These are phyloP conservation scores for Bryopsis sp. DNA, from an alignment of 139 green algal genomes.

Conservation along the genomic window DNA sequence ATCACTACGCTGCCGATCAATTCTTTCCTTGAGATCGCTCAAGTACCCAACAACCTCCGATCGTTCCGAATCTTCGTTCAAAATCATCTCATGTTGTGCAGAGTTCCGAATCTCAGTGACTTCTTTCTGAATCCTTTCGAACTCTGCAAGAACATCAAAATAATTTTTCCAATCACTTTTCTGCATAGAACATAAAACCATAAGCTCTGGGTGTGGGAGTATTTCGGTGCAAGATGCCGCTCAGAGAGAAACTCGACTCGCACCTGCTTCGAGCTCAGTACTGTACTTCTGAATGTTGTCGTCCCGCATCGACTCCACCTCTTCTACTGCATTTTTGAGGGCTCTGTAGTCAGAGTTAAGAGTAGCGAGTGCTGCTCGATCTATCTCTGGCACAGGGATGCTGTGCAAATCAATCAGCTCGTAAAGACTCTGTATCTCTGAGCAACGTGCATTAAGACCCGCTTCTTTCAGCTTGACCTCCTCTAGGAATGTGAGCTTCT, in stretches of 20 bases:
- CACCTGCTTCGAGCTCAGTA: conserved; percentile 46
- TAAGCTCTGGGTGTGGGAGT: no score
- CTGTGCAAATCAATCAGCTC: conserved; percentile 58
- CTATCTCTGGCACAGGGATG: conserved; percentile 52
- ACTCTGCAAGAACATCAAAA: conserved; percentile 25
- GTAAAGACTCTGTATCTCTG: conserved; percentile 53
- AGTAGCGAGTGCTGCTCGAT: conserved; percentile 60
- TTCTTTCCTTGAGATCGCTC: conserved; percentile 31
- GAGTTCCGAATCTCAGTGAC: conserved; percentile 37
- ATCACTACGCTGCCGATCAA: conserved; percentile 36
- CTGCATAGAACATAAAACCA: no score
- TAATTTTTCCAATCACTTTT: no score
- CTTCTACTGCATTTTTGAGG: conserved; percentile 56
- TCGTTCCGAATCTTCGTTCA: conserved; percentile 39
- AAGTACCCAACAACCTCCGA: conserved; percentile 41
- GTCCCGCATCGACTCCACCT: conserved; percentile 49
- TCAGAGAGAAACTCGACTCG: neutral
- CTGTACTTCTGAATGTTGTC: conserved; percentile 58
- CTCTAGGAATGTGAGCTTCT: conserved; percentile 51
- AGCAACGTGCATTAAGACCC: conserved; percentile 36
- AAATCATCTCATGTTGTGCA: conserved; percentile 65
- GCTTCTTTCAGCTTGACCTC: conserved; percentile 32
- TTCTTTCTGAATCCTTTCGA: conserved; percentile 44
- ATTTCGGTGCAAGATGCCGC: no score
- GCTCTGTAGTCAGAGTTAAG: conserved; percentile 49